Conservation (phyloP, 805 yeast genomes). For the Wickerhamomyces chaumierensis region DNA sequence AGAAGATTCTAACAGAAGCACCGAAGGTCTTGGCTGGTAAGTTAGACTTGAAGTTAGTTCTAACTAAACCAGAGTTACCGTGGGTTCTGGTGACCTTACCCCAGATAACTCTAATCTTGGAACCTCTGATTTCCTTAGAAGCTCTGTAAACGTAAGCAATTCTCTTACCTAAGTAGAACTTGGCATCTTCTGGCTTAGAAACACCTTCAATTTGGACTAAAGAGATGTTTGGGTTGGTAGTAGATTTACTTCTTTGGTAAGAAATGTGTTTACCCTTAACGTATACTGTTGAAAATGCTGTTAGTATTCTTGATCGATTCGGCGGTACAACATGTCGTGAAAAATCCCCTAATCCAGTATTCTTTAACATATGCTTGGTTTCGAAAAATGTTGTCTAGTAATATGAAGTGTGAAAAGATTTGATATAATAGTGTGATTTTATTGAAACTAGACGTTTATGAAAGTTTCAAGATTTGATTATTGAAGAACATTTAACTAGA, state of each 20-base stretch:
- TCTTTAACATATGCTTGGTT: too few species aligned
- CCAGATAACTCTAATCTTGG: conserved; percentile 99
- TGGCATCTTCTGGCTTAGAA: conserved; percentile 81
- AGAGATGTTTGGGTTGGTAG: conserved; percentile 96
- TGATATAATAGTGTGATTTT: too few species aligned
- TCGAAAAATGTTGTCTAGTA: too few species aligned
- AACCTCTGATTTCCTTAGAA: conserved; percentile 94
- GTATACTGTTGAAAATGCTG: conserved; percentile 57
- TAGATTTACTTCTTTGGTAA: conserved; percentile 98
- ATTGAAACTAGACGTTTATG: too few species aligned
- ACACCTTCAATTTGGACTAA: conserved; percentile 97
- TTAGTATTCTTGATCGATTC: conserved; percentile 15
- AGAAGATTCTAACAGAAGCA: conserved; percentile 99
- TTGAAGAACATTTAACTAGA: too few species aligned
- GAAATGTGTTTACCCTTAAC: conserved; percentile 99
- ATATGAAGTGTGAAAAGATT: too few species aligned
- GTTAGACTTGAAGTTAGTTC: conserved; percentile 98
- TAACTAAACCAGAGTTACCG: conserved; percentile 96
- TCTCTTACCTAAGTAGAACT: conserved; percentile 99
- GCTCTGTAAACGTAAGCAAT: conserved; percentile 99
- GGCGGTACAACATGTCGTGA: neutral
- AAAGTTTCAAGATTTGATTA: too few species aligned
- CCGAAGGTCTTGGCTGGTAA: conserved; percentile 99
- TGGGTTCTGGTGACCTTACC: conserved; percentile 98
- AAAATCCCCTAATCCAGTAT: too few species aligned